Evolutionary conservation across 2,329 filamentous ascomycete species (phyloP).

Genomic region (Fusarium ambrosium): DNA sequence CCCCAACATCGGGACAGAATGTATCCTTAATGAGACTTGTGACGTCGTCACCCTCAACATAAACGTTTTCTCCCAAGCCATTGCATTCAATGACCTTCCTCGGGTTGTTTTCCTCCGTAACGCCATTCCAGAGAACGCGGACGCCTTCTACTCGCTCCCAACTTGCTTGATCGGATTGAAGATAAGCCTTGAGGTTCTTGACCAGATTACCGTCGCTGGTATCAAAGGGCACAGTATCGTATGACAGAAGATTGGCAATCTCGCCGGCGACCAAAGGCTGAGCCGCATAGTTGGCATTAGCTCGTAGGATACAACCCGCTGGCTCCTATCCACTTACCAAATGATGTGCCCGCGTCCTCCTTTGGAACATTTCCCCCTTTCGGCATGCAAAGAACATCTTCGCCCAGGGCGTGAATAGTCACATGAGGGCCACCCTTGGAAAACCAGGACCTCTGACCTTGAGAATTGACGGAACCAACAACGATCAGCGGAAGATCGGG

Average conservation of each 20-base stretch:
- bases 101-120: constrained; percentile 2
- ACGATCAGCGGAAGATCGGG: constrained; percentile 3
- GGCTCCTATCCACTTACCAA: not conserved
- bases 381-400: not conserved
- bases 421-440: not conserved
- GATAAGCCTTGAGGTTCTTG: constrained; percentile 7
- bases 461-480: constrained; percentile 1
- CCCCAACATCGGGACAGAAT: not conserved
- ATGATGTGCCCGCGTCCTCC: not conserved
- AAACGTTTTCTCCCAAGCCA: not conserved
- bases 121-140: constrained; percentile 4
- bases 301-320: not conserved
- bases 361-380: not conserved
- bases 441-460: constrained; percentile 1
- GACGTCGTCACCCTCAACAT: constrained; percentile 1
- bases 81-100: not conserved
- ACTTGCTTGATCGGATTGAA: constrained; percentile 5
- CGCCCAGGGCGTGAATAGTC: not conserved
- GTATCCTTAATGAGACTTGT: not conserved
- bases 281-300: not conserved
- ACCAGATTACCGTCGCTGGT: constrained; percentile 6
- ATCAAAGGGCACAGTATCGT: constrained; percentile 7
- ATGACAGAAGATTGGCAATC: constrained; percentile 4
- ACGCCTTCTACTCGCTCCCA: constrained; percentile 3
- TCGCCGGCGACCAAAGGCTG: not conserved